Conservation (phyloP, 768 basidiomycete genomes). For the Suillus discolor region DNA sequence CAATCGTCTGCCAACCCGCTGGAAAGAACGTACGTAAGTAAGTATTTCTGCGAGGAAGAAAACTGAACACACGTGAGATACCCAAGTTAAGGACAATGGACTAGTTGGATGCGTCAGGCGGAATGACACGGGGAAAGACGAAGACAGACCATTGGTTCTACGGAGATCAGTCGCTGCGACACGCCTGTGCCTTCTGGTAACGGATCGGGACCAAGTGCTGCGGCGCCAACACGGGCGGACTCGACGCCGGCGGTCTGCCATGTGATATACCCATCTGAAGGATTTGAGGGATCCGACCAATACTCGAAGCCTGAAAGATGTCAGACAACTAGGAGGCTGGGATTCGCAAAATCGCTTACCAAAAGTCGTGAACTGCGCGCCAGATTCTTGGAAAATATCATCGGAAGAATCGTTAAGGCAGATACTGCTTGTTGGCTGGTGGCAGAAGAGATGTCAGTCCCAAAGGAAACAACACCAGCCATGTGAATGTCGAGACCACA, state of each 20-base stretch:
- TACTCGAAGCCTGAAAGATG: slow-evolving; percentile 67
- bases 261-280: slow-evolving; percentile 63
- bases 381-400: slow-evolving; percentile 57
- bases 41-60: slow-evolving; percentile 7
- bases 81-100: slow-evolving; percentile 65
- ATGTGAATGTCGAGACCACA: not conserved
- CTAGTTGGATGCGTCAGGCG: slow-evolving; percentile 21
- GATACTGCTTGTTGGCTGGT: slow-evolving; percentile 52
- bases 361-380: slow-evolving; percentile 49
- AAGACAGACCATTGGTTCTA: slow-evolving; percentile 46
- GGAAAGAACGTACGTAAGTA: slow-evolving; percentile 10
- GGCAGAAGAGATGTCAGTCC: not conserved
- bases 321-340: not conserved
- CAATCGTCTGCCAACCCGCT: slow-evolving; percentile 69
- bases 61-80: slow-evolving; percentile 49
- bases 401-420: slow-evolving; percentile 41
- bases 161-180: slow-evolving; percentile 57
- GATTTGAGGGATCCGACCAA: slow-evolving; percentile 59
- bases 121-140: not conserved
- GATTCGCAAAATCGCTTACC: slow-evolving; percentile 32
- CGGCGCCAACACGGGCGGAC: slow-evolving; percentile 52
- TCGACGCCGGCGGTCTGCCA: slow-evolving; percentile 69
- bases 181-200: slow-evolving; percentile 46
- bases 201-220: slow-evolving; percentile 52
- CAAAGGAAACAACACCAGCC: not conserved